phyloP scores from a whole-genome alignment of 176 grass and related monocot species.

The Cocos nucifera region DNA sequence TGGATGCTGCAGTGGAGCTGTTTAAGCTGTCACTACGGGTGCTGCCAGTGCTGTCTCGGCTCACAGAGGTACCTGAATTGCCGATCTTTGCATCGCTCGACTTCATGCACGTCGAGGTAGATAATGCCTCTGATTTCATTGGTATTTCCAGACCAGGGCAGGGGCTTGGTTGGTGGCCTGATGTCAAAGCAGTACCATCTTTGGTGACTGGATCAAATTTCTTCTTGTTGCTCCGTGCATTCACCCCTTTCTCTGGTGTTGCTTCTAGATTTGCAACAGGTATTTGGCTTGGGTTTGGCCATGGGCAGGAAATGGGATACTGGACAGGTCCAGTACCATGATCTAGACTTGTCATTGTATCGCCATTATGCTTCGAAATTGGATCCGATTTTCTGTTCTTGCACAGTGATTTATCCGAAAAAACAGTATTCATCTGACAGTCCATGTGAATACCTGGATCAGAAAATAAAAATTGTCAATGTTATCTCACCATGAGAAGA shows the following conservation, averaged over 20 bases:
- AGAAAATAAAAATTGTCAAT: too few species aligned
- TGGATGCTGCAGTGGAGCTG: not conserved
- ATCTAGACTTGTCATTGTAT: not conserved
- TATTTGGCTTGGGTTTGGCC: not conserved
- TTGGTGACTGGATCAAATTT: not conserved
- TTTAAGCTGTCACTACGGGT: not conserved
- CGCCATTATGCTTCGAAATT: not conserved
- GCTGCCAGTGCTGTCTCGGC: not conserved
- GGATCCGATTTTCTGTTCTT: not conserved
- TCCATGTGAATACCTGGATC: not conserved
- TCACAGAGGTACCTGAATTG: not conserved
- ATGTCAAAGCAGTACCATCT: not conserved
- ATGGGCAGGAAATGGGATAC: not conserved
- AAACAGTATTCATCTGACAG: constrained; percentile 4
- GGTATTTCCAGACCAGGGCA: not conserved
- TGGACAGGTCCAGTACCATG: not conserved
- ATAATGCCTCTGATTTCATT: not conserved
- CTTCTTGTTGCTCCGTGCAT: not conserved
- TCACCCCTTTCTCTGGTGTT: not conserved
- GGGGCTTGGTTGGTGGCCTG: not conserved
- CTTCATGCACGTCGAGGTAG: constrained; percentile 1
- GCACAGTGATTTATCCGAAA: not conserved
- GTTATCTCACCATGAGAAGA: too few species aligned
- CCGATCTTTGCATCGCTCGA: not conserved
- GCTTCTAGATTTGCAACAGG: not conserved